Evolutionary conservation across 2,329 filamentous ascomycete species (phyloP), one percentile per base, ranked within the genome.

Genomic region (Fonsecaea erecta): DNA sequence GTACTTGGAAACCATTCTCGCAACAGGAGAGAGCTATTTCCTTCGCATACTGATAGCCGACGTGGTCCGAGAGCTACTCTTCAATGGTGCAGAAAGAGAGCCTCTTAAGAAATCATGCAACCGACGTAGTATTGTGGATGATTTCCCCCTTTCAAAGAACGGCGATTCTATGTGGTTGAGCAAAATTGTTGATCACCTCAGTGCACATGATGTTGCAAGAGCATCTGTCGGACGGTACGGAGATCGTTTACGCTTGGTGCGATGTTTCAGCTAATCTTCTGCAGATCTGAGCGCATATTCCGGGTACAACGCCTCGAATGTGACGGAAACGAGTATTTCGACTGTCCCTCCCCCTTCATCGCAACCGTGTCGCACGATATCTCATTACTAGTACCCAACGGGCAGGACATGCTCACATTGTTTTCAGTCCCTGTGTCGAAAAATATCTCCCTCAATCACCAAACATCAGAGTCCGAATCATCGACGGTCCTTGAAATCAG

Each of bases 31-130:
- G 26, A 52, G 26, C 58, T 64, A 68, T 57, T 48, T 68, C 7
- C 57, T 68, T 18, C 60, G 65, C 9, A 55, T 71, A 5, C 26
- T 71, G 28, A 61, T 68, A n/a, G 67, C 69, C n/a, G 64, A 71
- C 56, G 57, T 65, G 34, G 37, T 71, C 28, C 53, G 69, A 51
- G 58, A 64, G n/a, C 40, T 71, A 11, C 48, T 64, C 12, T 52
- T 35, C 28, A 65, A 54, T 26, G 63, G 63, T 7, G 34, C 40
- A 14, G 55, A 60, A 34, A 21, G 43, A 35, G 55, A 21, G n/a
- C 24, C 40, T 30, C 64, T 69, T 16, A 58, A 52, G 52, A 58
- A 40, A 12, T 51, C 32, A 28, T 35, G 26, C 18, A 37, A 26
- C 14, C 30, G 24, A 8, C 35, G 8, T 11, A 58, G 37, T 14